Percentiles rank a stretch among this genome's conserved stretches.
phyloP scores from a whole-genome alignment of 257 asterid genomes.

The Solanum pimpinellifolium region DNA sequence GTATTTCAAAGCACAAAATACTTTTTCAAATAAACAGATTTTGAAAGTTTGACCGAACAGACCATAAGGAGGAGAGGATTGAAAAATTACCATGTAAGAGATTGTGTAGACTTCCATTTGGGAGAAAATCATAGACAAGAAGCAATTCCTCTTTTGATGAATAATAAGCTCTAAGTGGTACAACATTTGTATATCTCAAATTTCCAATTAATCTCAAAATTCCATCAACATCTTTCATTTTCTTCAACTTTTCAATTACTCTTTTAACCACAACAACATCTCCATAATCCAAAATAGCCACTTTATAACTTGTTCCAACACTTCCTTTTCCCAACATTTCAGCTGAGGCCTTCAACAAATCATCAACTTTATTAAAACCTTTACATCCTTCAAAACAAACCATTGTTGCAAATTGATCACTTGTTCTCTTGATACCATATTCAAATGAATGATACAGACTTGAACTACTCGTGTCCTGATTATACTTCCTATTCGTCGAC shows the following conservation, averaged over 20 bases:
- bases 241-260: constrained; percentile 11
- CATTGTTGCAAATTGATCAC: constrained; percentile 3
- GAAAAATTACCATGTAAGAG: constrained; percentile 22
- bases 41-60: background rate
- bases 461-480: background rate
- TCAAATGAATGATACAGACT: background rate
- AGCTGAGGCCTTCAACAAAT: constrained; percentile 30
- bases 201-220: constrained; percentile 17
- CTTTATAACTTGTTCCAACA: constrained; percentile 25
- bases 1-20: background rate
- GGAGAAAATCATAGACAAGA: constrained; percentile 28
- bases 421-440: background rate
- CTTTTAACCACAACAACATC: constrained; percentile 23
- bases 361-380: constrained; percentile 22
- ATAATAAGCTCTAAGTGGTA: constrained; percentile 22
- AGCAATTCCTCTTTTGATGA: constrained; percentile 28
- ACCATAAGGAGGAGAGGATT: background rate
- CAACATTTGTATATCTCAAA: constrained; percentile 18
- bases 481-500: background rate
- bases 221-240: constrained; percentile 15
- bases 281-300: constrained; percentile 18
- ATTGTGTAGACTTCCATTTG: constrained; percentile 23
- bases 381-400: constrained; percentile 25
- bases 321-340: constrained; percentile 35
- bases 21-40: background rate